Base-by-base conservation (phyloP, 345 rosid species). In the Eucalyptus regnans region DNA sequence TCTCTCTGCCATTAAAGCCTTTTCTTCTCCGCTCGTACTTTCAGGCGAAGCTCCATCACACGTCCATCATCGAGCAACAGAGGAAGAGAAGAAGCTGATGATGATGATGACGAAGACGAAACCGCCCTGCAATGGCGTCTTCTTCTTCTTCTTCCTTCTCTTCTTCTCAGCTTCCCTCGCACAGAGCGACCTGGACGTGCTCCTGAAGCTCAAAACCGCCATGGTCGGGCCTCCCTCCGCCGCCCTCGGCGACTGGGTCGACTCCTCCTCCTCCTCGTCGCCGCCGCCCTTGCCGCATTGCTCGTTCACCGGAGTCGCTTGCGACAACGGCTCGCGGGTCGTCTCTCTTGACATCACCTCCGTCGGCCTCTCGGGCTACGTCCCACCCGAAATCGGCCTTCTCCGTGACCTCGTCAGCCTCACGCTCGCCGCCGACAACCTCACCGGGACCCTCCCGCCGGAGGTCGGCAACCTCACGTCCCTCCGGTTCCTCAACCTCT, bases 201-300 rank as follows among this genome's bases (percentile, higher is more conserved):
- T 97, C 37, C 89, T 96, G 86, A 95, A 90, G 92, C 93, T 96
- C 89, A 97, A 95, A 91, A 87, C 97, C 48, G 92, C 96, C 88
- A 88, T 97, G 95, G 87, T 71, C 56, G 97, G 94, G 33, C 93
- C 88, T 1, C 89, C 89, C 6, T 94, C 94, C 76, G 23, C 92
- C 58, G 99, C 95, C 33, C 98, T 97, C n/a, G 89, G 93, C 18
- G 96, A 97, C 90, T 97, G 99, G 99, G 48, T 58, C n/a, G 49
- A 31, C 76, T 79, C 89, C 76, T 91, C 95, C 1, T 3, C 88
- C 46, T 94, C 96, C 52, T 85, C 90, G 33, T 92, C 89, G 43
- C 94, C 95, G 29, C 92, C 95, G 1, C 90, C 95, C 0, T 56
- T 91, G 7, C 91, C 96, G 80, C 99, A 96, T 89, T 97, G 99